Conservation (phyloP, 108 stramenopile species). For the Skeletonema menzelii region DNA sequence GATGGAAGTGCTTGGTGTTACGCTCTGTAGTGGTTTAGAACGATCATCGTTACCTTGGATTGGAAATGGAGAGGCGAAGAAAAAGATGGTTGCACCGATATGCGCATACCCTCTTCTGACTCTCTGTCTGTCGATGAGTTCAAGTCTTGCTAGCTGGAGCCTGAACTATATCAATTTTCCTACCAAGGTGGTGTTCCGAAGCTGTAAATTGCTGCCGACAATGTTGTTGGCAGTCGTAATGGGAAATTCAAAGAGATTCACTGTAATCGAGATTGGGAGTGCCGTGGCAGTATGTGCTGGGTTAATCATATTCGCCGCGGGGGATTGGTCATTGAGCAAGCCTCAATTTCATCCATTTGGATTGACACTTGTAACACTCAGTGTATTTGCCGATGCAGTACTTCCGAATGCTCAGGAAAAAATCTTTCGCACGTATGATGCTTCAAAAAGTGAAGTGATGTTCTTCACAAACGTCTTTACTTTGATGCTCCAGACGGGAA, state of each 20-base stretch:
- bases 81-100: conserved; percentile 72
- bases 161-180: conserved; percentile 98
- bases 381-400: conserved; percentile 91
- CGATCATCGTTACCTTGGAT: conserved; percentile 50
- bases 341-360: conserved; percentile 90
- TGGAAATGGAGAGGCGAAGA: conserved; percentile 54
- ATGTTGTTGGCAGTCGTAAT: conserved; percentile 91
- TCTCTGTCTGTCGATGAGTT: conserved; percentile 78
- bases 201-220: conserved; percentile 92
- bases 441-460: conserved; percentile 83
- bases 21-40: conserved; percentile 78
- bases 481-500: conserved; percentile 81
- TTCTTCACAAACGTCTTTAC: conserved; percentile 93
- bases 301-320: conserved; percentile 89
- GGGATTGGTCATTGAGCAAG: conserved; percentile 82
- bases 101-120: conserved; percentile 85
- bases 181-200: conserved; percentile 93
- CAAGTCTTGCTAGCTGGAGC: conserved; percentile 85
- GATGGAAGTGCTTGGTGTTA: conserved; percentile 92
- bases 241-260: conserved; percentile 75
- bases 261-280: conserved; percentile 75
- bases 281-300: conserved; percentile 89
- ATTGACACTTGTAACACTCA: conserved; percentile 80
- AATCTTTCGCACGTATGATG: conserved; percentile 64
- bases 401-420: conserved; percentile 95